Percentiles rank a stretch among this genome's conserved stretches.
Conservation (phyloP, 176 grass and related monocot genomes). For the Phoenix roebelenii region DNA sequence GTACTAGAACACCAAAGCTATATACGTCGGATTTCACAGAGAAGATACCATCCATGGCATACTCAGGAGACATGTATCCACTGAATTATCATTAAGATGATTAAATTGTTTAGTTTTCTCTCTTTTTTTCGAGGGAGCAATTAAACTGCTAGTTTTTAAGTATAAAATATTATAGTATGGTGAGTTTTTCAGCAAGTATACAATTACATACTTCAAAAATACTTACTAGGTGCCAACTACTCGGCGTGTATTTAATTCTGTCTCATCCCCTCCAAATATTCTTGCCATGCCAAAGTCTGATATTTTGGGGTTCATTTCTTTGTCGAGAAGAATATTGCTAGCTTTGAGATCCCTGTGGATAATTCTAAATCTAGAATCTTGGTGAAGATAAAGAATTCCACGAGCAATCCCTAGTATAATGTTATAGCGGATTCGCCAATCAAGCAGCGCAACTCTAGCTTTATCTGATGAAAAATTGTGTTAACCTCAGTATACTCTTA, state of each 20-base stretch:
- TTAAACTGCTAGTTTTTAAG: no score
- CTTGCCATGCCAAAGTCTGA: slow-evolving; percentile 22
- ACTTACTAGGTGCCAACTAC: slow-evolving; percentile 86
- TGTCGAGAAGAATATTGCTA: slow-evolving; percentile 18
- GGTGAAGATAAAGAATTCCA: no score
- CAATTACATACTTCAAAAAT: neutral
- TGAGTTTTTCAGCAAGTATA: no score
- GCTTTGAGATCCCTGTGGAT: slow-evolving; percentile 18
- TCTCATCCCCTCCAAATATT: slow-evolving; percentile 59
- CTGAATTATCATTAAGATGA: neutral
- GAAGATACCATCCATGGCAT: slow-evolving; percentile 16
- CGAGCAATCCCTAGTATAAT: no score
- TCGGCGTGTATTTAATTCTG: slow-evolving; percentile 49
- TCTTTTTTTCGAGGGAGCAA: no score
- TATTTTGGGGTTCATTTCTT: slow-evolving; percentile 18
- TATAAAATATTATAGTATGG: no score
- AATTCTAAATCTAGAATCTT: neutral
- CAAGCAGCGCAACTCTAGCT: slow-evolving; percentile 25
- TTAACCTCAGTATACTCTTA: no score
- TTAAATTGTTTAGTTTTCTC: no score
- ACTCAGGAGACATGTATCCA: no score
- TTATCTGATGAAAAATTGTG: slow-evolving; percentile 28
- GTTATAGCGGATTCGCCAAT: slow-evolving; percentile 42
- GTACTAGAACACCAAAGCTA: slow-evolving; percentile 50
- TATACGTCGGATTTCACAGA: slow-evolving; percentile 58